phyloP scores from a whole-genome alignment of 176 grass and related monocot genomes.

The Hordeum marinum region DNA sequence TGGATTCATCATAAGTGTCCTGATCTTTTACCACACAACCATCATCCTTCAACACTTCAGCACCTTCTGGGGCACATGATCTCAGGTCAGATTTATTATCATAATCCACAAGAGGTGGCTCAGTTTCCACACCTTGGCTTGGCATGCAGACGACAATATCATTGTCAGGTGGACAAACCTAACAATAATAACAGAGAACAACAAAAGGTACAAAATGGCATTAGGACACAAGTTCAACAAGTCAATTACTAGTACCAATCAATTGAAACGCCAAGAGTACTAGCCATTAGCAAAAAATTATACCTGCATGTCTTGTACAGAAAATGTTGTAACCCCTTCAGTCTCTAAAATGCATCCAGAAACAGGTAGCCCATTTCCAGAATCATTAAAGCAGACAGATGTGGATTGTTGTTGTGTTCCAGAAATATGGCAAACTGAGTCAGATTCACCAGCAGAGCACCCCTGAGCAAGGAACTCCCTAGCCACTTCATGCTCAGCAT shows the following conservation, averaged over 20 bases:
- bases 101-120: background rate
- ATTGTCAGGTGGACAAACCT: slow-evolving; percentile 3
- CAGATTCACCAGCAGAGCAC: slow-evolving; percentile 30
- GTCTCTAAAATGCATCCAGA: slow-evolving; percentile 30
- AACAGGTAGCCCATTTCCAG: slow-evolving; percentile 25
- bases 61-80: slow-evolving; percentile 4
- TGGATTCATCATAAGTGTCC: background rate
- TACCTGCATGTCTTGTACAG: slow-evolving; percentile 28
- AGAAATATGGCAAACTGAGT: slow-evolving; percentile 23
- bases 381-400: slow-evolving; percentile 37
- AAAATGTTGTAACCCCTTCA: background rate
- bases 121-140: slow-evolving; percentile 25
- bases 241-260: background rate
- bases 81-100: slow-evolving; percentile 16
- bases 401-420: slow-evolving; percentile 13
- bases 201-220: slow-evolving; percentile 3
- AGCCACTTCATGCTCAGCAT: slow-evolving; percentile 42
- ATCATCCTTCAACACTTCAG: slow-evolving; percentile 4
- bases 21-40: slow-evolving; percentile 4
- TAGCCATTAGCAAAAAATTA: slow-evolving; percentile 14
- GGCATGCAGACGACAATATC: slow-evolving; percentile 17
- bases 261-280: background rate
- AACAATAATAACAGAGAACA: slow-evolving; percentile 12
- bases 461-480: slow-evolving; percentile 39
- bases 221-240: slow-evolving; percentile 15